Evolutionary conservation across 2,329 filamentous ascomycete species (phyloP), one percentile per base, ranked within the genome.

Genomic region (Ceratocystis diversiconidia): DNA sequence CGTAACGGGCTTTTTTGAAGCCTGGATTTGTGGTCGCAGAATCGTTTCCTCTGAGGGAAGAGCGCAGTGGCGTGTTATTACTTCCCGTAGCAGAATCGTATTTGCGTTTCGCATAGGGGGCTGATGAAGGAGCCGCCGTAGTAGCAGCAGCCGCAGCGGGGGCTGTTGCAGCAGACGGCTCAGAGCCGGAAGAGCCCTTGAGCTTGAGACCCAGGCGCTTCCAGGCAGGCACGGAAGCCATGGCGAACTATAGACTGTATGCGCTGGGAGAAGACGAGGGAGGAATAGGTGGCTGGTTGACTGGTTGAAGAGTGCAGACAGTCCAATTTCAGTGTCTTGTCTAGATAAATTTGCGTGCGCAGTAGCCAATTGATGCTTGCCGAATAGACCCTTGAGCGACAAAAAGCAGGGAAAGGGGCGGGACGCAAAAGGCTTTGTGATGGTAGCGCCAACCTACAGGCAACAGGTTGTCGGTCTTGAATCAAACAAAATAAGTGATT

Each of bases 171-270:
- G 55, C 65, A 72, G 73, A 62, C 72, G 70, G 70, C 32, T 52
- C 28, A 72, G 71, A 69, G 72, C 70, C 66, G 71, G 70, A 68
- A 73, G 72, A 22, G 48, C 59, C 62, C 74, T 84, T 84, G 75
- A 84, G 81, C 77, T 83, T 83, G 72, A 84, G 79, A 74, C 82
- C 82, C 78, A 84, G 79, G 77, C 80, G 79, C 72, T 84, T 84
- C 82, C 82, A 84, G 69, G 81, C 81, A 66, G 82, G 82, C 68
- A 80, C 76, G 70, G 76, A 76, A 73, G 76, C 75, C 75, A 77
- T 74, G 71, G 72, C 73, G 70, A 74, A 74, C 70, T 72, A 73
- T 71, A 76, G 73, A 70, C 76, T 76, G 77, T 76, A 79, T 79
- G 73, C 70, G 74, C 70, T 30, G 36, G n/a, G 43, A 50, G 6